Evolutionary conservation across 768 basidiomycete genomes (phyloP).

Genomic region (Termitomyces sp.): DNA sequence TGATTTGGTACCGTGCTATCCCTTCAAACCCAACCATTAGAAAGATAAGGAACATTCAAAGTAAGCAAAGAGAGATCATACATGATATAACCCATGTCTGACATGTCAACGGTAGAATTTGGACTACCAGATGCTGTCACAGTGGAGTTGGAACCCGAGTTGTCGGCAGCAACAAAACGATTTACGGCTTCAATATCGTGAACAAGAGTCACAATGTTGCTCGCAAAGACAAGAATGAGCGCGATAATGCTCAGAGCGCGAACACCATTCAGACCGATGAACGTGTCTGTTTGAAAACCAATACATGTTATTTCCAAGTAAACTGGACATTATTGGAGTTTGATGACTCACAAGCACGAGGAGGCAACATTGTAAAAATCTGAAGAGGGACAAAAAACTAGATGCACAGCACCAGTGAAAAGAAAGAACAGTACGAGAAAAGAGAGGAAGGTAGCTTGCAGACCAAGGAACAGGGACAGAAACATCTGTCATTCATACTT

Average conservation of each 20-base stretch:
- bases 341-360: conserved; percentile 18
- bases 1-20: conserved; percentile 89
- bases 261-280: conserved; percentile 75
- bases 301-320: not conserved
- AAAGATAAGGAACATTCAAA: not conserved
- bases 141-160: conserved; percentile 23
- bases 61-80: conserved; percentile 28
- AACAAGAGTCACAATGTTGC: conserved; percentile 69
- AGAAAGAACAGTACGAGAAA: conserved; percentile 12
- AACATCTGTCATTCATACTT: not conserved
- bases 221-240: conserved; percentile 75
- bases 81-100: conserved; percentile 75
- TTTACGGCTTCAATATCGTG: conserved; percentile 76
- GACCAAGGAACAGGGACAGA: not conserved
- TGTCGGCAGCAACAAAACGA: conserved; percentile 40
- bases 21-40: conserved; percentile 17
- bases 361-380: conserved; percentile 14
- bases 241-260: conserved; percentile 77
- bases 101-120: conserved; percentile 22
- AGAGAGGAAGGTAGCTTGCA: conserved; percentile 5
- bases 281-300: conserved; percentile 35
- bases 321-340: not conserved
- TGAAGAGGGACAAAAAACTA: conserved; percentile 9
- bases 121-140: not conserved
- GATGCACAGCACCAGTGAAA: conserved; percentile 16